Evolutionary conservation across 192 early-diverging fungal species (phyloP).

Genomic region (Rhizoclosmatium globosum): DNA sequence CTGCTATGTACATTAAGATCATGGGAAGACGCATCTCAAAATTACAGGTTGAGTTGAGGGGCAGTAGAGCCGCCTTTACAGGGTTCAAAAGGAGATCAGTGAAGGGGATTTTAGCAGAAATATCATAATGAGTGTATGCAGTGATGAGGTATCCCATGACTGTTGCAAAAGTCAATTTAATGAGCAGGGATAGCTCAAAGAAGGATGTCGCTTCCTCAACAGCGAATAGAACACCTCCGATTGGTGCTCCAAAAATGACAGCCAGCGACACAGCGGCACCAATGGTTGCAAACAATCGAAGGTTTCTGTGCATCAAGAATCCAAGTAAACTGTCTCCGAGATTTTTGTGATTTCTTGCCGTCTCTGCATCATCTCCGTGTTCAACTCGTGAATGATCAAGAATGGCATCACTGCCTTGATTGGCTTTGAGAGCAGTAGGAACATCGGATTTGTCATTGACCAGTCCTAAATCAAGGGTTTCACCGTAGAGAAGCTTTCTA

Average conservation of each 20-base stretch:
- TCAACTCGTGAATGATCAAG: neutral
- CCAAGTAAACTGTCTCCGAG: constrained; percentile 39
- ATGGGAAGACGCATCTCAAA: constrained; percentile 17
- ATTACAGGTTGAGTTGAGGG: constrained; percentile 27
- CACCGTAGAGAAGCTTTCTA: constrained; percentile 32
- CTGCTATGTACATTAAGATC: constrained; percentile 36
- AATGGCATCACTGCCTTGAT: neutral
- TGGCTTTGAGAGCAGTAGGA: neutral
- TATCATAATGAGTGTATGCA: neutral
- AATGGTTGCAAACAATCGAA: constrained; percentile 49
- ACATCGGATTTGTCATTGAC: constrained; percentile 28
- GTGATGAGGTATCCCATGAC: constrained; percentile 43
- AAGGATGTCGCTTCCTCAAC: constrained; percentile 51
- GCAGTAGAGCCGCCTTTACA: constrained; percentile 32
- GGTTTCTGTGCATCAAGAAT: constrained; percentile 35
- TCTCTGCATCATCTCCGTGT: constrained; percentile 8
- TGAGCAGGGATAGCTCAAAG: constrained; percentile 45
- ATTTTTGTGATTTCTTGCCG: neutral
- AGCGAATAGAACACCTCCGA: constrained; percentile 52
- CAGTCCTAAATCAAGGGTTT: constrained; percentile 17
- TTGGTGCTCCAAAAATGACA: constrained; percentile 46
- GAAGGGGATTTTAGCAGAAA: neutral
- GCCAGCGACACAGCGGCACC: constrained; percentile 48
- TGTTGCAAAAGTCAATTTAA: constrained; percentile 41
- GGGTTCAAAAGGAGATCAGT: constrained; percentile 8